These are phyloP conservation scores for Suhomyces maxii DNA, from an alignment of 1,139 yeast species.

Conservation along the genomic window DNA sequence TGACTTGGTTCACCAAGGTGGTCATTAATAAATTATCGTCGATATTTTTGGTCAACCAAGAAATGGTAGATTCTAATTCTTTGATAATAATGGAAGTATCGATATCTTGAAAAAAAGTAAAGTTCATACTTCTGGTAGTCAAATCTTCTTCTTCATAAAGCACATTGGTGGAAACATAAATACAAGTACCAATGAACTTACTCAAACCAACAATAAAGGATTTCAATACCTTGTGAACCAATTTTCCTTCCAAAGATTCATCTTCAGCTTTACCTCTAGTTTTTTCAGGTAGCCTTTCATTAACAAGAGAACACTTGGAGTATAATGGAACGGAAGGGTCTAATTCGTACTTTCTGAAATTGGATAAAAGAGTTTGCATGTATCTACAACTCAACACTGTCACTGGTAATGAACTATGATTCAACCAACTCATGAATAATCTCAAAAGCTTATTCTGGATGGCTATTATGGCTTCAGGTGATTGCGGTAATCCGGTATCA, in stretches of 20 bases:
- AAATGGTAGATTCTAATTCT: constrained; percentile 17
- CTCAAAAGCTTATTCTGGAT: constrained; percentile 44
- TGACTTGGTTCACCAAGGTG: constrained; percentile 27
- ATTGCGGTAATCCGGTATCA: constrained; percentile 34
- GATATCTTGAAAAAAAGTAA: constrained; percentile 33
- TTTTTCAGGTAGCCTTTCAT: constrained; percentile 7
- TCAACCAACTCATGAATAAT: constrained; percentile 59
- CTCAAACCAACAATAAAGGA: constrained; percentile 51
- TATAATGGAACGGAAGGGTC: constrained; percentile 4
- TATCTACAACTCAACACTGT: constrained; percentile 67
- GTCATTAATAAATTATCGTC: background rate
- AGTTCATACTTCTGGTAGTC: constrained; percentile 61
- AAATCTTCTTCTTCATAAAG: constrained; percentile 77
- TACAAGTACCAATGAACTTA: constrained; percentile 51
- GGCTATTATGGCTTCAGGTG: constrained; percentile 41
- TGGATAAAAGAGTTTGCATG: constrained; percentile 53
- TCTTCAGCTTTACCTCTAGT: constrained; percentile 2
- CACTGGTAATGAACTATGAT: constrained; percentile 59
- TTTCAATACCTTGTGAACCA: constrained; percentile 51
- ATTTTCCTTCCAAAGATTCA: constrained; percentile 1
- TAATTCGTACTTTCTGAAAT: constrained; percentile 10
- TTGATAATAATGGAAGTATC: constrained; percentile 22
- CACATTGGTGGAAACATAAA: constrained; percentile 56
- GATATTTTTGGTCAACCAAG: constrained; percentile 12
- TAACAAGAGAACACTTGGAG: constrained; percentile 11